phyloP scores from a whole-genome alignment of 1,284 basidiomycete species.

The Naganishia sp. region DNA sequence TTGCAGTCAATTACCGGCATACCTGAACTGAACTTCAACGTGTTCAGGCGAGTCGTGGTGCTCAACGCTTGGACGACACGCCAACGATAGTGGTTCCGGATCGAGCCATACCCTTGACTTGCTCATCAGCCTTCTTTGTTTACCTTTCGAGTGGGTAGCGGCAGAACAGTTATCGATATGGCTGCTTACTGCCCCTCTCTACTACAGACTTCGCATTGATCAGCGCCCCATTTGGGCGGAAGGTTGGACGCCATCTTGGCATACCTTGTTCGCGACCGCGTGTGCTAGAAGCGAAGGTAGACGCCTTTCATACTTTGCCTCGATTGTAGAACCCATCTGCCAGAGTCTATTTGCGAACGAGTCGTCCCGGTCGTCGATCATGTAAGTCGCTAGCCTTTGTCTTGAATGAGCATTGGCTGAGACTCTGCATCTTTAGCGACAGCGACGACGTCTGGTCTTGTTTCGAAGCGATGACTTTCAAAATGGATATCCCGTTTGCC shows the following conservation, averaged over 20 bases:
- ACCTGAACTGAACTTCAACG: neutral
- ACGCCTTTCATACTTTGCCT: constrained; percentile 3
- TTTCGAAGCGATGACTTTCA: neutral
- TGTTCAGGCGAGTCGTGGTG: constrained; percentile 13
- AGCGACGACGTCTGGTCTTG: constrained; percentile 4
- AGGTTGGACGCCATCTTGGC: neutral
- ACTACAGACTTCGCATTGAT: too few species aligned
- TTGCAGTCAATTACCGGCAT: neutral
- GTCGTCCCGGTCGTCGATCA: constrained; percentile 1
- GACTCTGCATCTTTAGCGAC: neutral
- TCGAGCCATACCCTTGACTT: constrained; percentile 2
- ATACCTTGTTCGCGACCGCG: neutral
- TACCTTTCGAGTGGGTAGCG: constrained; percentile 2
- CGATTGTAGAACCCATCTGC: constrained; percentile 11
- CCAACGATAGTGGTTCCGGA: neutral
- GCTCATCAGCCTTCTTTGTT: constrained; percentile 5
- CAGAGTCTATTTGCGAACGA: constrained; percentile 2
- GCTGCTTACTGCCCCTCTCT: neutral
- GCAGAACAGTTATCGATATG: neutral
- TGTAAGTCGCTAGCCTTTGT: constrained; percentile 1
- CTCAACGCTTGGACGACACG: neutral
- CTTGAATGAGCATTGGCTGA: neutral
- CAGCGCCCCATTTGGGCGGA: neutral
- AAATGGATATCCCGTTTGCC: neutral
- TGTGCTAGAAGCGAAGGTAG: neutral